Evolutionary conservation across 169 alveolate species (phyloP).

Genomic region (Cryptosporidium meleagridis): DNA sequence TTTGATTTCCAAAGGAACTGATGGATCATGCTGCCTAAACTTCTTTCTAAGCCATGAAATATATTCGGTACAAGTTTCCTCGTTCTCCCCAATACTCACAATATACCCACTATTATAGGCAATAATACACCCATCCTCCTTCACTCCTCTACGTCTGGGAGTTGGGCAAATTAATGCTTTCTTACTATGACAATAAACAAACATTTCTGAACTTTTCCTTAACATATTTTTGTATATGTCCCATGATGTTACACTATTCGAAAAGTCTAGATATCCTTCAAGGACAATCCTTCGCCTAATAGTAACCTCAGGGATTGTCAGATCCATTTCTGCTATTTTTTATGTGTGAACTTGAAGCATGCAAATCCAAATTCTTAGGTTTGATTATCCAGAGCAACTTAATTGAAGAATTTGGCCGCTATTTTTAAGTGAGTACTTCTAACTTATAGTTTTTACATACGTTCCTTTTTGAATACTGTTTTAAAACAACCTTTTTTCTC

Average conservation of each 20-base stretch:
- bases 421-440: no score
- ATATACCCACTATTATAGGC: conserved; percentile 74
- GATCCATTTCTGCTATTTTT: conserved; percentile 4
- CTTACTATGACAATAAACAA: conserved; percentile 57
- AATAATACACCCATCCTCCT: conserved; percentile 67
- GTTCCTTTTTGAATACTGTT: not conserved
- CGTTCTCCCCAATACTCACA: conserved; percentile 61
- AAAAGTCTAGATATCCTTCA: conserved; percentile 57
- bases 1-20: conserved; percentile 27
- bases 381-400: not conserved
- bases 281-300: conserved; percentile 38
- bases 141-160: conserved; percentile 73
- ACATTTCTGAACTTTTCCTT: conserved; percentile 72
- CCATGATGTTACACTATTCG: conserved; percentile 65
- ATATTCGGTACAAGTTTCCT: conserved; percentile 56
- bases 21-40: conserved; percentile 71
- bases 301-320: conserved; percentile 27
- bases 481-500: no score
- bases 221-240: conserved; percentile 53
- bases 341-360: not conserved
- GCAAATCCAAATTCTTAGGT: not conserved
- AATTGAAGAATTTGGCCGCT: not conserved
- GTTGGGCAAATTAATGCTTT: conserved; percentile 66
- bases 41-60: conserved; percentile 65
- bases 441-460: not conserved